Evolutionary conservation across 2,329 filamentous ascomycete genomes (phyloP), one percentile per base, ranked within the genome.

Genomic region (Plenodomus biglobosus): DNA sequence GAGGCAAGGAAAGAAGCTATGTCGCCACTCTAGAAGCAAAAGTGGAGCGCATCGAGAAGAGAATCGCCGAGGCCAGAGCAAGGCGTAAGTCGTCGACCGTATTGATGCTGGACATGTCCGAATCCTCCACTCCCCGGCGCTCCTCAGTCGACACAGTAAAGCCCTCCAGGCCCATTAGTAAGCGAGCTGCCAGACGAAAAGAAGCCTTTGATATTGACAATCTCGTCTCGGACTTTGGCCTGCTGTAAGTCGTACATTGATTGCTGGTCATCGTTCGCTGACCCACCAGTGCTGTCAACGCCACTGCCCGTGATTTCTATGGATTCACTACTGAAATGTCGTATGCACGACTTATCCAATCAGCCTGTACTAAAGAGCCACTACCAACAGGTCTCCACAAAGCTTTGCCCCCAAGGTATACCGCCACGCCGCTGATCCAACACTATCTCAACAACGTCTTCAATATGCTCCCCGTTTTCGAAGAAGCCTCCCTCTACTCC

Each of bases 1-100:
- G 91, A 54, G 94, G 94, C 52, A 97, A 97, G 72, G 94, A 97
- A 69, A 81, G 92, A 64, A 97, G 92, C 73, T 99, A 97, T 78
- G 92, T 97, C 38, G 90, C 92, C 7, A 95, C 92, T 0, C 80
- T 99, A n/a, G 92, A 97, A 71, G 84, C 92, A 15, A 86, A 89
- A 48, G 86, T 95, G 58, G 92, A 97, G 70, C 90, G 88, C 72
- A 81, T 97, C 8, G 89, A 96, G 72, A 86, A 85, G 66, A 85
- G 85, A 48, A 80, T 96, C 39, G 71, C 74, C 17, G 78, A 80
- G 51, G 79, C 82, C 27, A 87, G 84, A 73, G 85, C 85, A 42
- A 80, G 83, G 60, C 83, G 84, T 17, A 84, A 87, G 56, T 90
- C 89, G 58, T 90, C 88, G 3, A 88, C 87, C 3, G 78, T 89